Evolutionary conservation across 495 filamentous ascomycete genomes (phyloP), one percentile per base, ranked within the genome.

Genomic region (Hypoxylon trugodes): DNA sequence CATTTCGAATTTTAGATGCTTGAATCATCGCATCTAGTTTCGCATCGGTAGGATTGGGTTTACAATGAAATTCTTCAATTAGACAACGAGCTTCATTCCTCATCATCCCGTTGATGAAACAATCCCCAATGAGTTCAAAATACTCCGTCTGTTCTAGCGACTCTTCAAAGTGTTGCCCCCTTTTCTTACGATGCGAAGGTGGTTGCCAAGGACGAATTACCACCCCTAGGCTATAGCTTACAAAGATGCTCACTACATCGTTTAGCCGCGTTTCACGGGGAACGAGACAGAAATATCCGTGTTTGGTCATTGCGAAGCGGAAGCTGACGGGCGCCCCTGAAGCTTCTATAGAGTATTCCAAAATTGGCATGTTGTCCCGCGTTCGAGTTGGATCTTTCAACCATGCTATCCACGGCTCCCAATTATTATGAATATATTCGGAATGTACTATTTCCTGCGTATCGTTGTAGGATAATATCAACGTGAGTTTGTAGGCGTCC

Each of bases 71-170:
- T 19, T 61, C 57, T 4, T 56, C 63, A 16, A 16, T 70, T 18
- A 66, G 61, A 18, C 63, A 66, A 3, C 63, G 56, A 15, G 54
- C 70, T 41, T 73, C 60, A 9, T 69, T 69, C 10, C 47, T 40
- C 68, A 73, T 73, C 41, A 73, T 65, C 7, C 70, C 70, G 46
- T 73, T 65, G 8, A 69, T 60, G 37, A 64, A 73, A 0, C 50
- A 43, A 24, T 71, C 68, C 8, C 69, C 69, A 13, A 69, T 48
- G 0, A 71, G 43, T 33, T 64, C 52, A 24, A 51, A 65, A 15
- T 66, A 54, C 8, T 45, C 54, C n/a, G 50, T 42, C 8, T 5
- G 21, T 35, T 16, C 19, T 18, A 24, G 9, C 1, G 32, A 18
- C 25, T 16, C 30, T 35, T 12, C 54, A 19, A 4, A 10, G 18